Percentiles rank a stretch among this genome's conserved stretches.
These are phyloP conservation scores for Grosmannia huntii DNA, from an alignment of 2,329 filamentous ascomycete genomes.

Conservation along the genomic window DNA sequence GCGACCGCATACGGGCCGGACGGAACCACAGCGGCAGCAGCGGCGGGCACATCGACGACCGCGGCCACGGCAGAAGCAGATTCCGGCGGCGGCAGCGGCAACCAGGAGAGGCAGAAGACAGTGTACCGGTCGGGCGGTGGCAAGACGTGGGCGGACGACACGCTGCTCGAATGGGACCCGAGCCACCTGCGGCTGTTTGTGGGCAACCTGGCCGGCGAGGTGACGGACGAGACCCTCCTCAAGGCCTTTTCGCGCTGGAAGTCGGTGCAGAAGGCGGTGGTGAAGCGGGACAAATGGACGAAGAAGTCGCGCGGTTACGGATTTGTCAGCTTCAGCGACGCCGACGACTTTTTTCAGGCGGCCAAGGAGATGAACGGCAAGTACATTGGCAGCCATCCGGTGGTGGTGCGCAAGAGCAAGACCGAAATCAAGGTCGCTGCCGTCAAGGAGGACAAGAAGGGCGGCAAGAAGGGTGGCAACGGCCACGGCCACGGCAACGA, in stretches of 20 bases:
- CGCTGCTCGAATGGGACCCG: slow-evolving; percentile 90
- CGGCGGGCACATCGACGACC: slow-evolving; percentile 11
- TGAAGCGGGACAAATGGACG: slow-evolving; percentile 89
- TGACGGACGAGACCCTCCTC: slow-evolving; percentile 86
- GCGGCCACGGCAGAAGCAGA: slow-evolving; percentile 14
- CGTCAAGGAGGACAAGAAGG: slow-evolving; percentile 32
- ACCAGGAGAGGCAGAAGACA: slow-evolving; percentile 60
- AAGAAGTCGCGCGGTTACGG: slow-evolving; percentile 94
- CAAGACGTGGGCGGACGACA: slow-evolving; percentile 80
- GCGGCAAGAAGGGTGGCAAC: slow-evolving; percentile 19
- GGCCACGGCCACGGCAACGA: slow-evolving; percentile 17
- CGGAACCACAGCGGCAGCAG: slow-evolving; percentile 8
- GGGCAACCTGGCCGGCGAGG: slow-evolving; percentile 91
- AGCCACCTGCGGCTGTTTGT: slow-evolving; percentile 90
- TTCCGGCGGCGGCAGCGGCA: slow-evolving; percentile 23
- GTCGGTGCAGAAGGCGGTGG: slow-evolving; percentile 82
- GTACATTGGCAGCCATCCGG: slow-evolving; percentile 95
- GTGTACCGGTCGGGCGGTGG: slow-evolving; percentile 82
- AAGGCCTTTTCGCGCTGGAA: slow-evolving; percentile 87
- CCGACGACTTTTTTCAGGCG: slow-evolving; percentile 91
- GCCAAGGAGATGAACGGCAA: slow-evolving; percentile 98
- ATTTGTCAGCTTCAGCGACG: slow-evolving; percentile 90
- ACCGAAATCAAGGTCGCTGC: slow-evolving; percentile 76
- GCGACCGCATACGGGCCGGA: slow-evolving; percentile 12
- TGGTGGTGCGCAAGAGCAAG: slow-evolving; percentile 73